A percentile compares a stretch with the other conserved stretches of the same genome.
phyloP scores from a whole-genome alignment of 495 filamentous ascomycete genomes.

The Coniosporium apollinis region DNA sequence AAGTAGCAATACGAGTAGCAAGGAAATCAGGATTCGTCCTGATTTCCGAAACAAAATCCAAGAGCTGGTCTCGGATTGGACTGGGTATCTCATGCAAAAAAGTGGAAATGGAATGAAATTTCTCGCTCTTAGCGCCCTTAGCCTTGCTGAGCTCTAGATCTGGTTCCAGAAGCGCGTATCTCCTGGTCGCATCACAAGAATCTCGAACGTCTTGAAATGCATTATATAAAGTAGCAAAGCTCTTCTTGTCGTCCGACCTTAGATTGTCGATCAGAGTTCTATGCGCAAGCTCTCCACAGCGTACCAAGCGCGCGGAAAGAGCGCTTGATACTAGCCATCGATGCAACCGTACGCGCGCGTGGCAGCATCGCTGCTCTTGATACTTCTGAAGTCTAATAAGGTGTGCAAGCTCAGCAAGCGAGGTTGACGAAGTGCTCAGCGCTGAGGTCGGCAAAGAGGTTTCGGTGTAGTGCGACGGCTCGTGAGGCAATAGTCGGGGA shows the following conservation, averaged over 20 bases:
- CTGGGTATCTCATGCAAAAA: constrained; percentile 70
- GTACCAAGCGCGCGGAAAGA: constrained; percentile 61
- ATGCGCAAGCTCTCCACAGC: constrained; percentile 61
- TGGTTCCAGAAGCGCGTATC: constrained; percentile 50
- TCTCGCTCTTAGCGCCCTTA: constrained; percentile 16
- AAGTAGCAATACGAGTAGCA: constrained; percentile 54
- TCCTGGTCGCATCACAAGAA: constrained; percentile 56
- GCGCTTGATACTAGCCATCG: constrained; percentile 43
- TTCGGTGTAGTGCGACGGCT: constrained; percentile 24
- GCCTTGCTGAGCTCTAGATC: constrained; percentile 41
- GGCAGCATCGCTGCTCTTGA: constrained; percentile 53
- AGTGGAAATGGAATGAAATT: constrained; percentile 32
- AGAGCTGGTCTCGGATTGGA: constrained; percentile 52
- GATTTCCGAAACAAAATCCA: constrained; percentile 66
- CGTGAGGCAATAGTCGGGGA: constrained; percentile 24
- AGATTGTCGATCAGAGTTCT: constrained; percentile 75
- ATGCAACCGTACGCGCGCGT: constrained; percentile 49
- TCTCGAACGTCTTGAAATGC: constrained; percentile 76
- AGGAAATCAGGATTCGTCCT: constrained; percentile 76
- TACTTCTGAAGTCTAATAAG: constrained; percentile 53
- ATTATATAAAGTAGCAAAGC: constrained; percentile 74
- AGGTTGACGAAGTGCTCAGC: constrained; percentile 33
- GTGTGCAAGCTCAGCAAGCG: constrained; percentile 54
- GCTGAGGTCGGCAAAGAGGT: constrained; percentile 21
- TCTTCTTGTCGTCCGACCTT: constrained; percentile 75